Conservation (phyloP, 768 basidiomycete genomes). For the Cyclocybe cylindracea region DNA sequence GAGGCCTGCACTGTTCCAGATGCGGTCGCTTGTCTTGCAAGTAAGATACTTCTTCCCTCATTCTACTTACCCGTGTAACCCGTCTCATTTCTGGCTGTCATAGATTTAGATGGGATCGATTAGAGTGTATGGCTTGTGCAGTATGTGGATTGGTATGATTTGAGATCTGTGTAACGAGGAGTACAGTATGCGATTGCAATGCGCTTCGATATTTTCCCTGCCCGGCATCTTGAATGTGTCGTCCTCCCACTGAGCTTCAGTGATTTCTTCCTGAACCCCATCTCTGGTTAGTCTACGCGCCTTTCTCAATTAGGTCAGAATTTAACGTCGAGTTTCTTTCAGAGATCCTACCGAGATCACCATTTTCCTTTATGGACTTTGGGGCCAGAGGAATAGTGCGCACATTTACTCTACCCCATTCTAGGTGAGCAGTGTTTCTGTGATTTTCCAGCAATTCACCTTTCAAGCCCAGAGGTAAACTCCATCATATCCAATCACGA, state of each 20-base stretch:
- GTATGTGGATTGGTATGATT: slow-evolving; percentile 33
- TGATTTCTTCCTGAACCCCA: slow-evolving; percentile 29
- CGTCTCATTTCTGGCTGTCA: slow-evolving; percentile 2
- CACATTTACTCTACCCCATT: slow-evolving; percentile 51
- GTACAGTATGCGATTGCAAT: slow-evolving; percentile 9
- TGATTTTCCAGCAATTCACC: not conserved
- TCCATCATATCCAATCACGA: slow-evolving; percentile 56
- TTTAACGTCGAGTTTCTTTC: not conserved
- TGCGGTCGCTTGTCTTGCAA: slow-evolving; percentile 79
- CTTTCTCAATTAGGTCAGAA: not conserved
- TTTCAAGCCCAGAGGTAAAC: slow-evolving; percentile 48
- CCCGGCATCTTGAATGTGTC: slow-evolving; percentile 37
- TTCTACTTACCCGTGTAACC: not conserved
- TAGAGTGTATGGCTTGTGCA: slow-evolving; percentile 66
- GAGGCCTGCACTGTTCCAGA: slow-evolving; percentile 66
- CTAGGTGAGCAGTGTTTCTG: slow-evolving; percentile 33
- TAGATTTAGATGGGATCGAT: slow-evolving; percentile 75
- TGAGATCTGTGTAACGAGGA: not conserved
- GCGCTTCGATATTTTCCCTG: slow-evolving; percentile 26
- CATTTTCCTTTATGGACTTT: slow-evolving; percentile 19
- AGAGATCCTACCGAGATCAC: slow-evolving; percentile 32
- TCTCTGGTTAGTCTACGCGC: slow-evolving; percentile 27
- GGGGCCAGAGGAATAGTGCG: slow-evolving; percentile 30
- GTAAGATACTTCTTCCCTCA: slow-evolving; percentile 34
- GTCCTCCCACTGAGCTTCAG: slow-evolving; percentile 29